phyloP scores from a whole-genome alignment of 2,329 filamentous ascomycete genomes.

The Aspergillus hortae region DNA sequence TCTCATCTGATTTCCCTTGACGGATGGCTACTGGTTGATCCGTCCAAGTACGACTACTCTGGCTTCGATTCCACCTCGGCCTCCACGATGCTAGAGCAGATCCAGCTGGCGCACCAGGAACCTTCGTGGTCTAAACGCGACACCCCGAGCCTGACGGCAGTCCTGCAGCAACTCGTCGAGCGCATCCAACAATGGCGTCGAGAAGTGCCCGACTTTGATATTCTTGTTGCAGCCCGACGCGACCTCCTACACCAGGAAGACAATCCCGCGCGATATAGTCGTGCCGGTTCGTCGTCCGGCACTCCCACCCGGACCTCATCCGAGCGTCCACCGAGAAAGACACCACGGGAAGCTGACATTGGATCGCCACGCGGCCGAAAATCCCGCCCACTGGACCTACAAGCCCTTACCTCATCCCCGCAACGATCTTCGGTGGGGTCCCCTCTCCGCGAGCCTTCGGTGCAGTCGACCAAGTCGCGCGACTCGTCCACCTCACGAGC shows the following conservation, averaged over 20 bases:
- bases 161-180: conserved; percentile 59
- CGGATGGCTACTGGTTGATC: conserved; percentile 81
- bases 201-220: conserved; percentile 68
- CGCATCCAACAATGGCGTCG: conserved; percentile 62
- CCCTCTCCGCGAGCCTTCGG: conserved; percentile 20
- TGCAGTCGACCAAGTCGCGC: conserved; percentile 20
- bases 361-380: conserved; percentile 25
- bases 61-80: conserved; percentile 3
- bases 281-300: conserved; percentile 21
- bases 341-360: conserved; percentile 10
- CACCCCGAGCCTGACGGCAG: conserved; percentile 47
- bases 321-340: conserved; percentile 11
- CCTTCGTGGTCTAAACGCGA: conserved; percentile 48
- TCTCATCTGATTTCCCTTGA: conserved; percentile 84
- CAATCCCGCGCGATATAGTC: conserved; percentile 10
- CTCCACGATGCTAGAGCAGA: conserved; percentile 29
- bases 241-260: conserved; percentile 36
- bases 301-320: conserved; percentile 15
- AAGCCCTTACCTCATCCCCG: conserved; percentile 15
- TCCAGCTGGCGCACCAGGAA: conserved; percentile 40
- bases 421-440: conserved; percentile 17
- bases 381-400: conserved; percentile 11
- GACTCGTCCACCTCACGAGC: conserved; percentile 22
- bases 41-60: conserved; percentile 57
- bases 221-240: conserved; percentile 61